These are phyloP conservation scores for Rosa rugosa DNA, from an alignment of 306 rosid species.

Conservation along the genomic window DNA sequence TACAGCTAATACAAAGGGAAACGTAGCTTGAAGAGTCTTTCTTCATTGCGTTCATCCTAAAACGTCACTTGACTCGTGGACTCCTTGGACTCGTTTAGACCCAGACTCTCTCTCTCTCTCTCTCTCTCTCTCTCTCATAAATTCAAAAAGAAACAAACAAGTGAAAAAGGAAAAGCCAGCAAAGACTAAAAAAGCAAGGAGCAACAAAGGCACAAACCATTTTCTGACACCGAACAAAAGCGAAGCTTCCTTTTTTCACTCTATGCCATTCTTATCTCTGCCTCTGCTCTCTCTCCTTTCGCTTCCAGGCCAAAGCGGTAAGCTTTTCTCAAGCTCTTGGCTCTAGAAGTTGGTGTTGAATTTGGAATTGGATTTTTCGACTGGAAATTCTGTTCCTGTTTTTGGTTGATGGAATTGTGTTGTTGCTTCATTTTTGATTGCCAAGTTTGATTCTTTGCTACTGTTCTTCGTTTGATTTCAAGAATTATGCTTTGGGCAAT, in stretches of 20 bases:
- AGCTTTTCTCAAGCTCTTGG: constrained; percentile 17
- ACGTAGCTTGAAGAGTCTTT: neutral
- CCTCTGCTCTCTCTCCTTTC: neutral
- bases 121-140: neutral
- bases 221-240: constrained; percentile 21
- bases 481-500: neutral
- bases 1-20: neutral
- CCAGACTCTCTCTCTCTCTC: neutral
- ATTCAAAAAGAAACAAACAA: constrained; percentile 5
- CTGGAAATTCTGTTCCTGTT: neutral
- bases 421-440: neutral
- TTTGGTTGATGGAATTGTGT: neutral
- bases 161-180: constrained; percentile 18
- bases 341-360: neutral
- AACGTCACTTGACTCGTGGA: neutral
- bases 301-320: constrained; percentile 32
- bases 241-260: constrained; percentile 34
- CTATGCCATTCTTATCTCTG: constrained; percentile 17
- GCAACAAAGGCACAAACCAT: constrained; percentile 29
- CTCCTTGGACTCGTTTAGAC: neutral
- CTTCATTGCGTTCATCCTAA: neutral
- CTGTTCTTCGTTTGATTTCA: neutral
- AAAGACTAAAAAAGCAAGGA: constrained; percentile 23
- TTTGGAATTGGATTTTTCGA: neutral
- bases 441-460: neutral